Conservation (phyloP, 2,329 filamentous ascomycete species). For the Penicillium italicum region DNA sequence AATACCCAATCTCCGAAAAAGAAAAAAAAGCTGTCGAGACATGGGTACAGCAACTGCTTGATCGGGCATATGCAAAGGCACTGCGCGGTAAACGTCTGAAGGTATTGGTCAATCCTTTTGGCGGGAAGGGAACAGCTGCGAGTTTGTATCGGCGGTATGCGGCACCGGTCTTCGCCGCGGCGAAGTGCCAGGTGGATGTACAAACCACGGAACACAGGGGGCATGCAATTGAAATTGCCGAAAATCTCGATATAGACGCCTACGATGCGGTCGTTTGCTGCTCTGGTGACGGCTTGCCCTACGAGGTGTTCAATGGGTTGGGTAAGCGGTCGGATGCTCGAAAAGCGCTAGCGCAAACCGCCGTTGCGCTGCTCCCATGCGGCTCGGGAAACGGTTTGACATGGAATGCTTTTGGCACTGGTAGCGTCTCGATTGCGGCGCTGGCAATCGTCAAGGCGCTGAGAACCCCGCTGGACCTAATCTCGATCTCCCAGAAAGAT, state of each 20-base stretch:
- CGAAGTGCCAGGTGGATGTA: conserved; percentile 71
- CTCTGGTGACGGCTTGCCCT: conserved; percentile 85
- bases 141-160: conserved; percentile 72
- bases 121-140: conserved; percentile 73
- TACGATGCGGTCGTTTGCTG: conserved; percentile 86
- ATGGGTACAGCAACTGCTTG: conserved; percentile 65
- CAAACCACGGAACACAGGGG: conserved; percentile 67
- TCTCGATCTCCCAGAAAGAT: conserved; percentile 80
- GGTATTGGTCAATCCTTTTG: conserved; percentile 85
- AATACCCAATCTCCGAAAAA: conserved; percentile 57
- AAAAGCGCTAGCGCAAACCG: conserved; percentile 69
- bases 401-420: conserved; percentile 80
- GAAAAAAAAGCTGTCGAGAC: conserved; percentile 48
- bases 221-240: conserved; percentile 73
- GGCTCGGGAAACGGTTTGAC: conserved; percentile 94
- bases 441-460: conserved; percentile 83
- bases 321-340: conserved; percentile 71
- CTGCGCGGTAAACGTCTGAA: conserved; percentile 74
- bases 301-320: conserved; percentile 93
- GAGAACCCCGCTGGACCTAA: conserved; percentile 76
- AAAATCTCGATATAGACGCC: conserved; percentile 69
- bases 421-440: conserved; percentile 70
- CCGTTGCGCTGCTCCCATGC: conserved; percentile 83
- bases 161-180: conserved; percentile 77
- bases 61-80: conserved; percentile 66